phyloP scores from a whole-genome alignment of 2,329 filamentous ascomycete species.

The Cladophialophora chaetospira region DNA sequence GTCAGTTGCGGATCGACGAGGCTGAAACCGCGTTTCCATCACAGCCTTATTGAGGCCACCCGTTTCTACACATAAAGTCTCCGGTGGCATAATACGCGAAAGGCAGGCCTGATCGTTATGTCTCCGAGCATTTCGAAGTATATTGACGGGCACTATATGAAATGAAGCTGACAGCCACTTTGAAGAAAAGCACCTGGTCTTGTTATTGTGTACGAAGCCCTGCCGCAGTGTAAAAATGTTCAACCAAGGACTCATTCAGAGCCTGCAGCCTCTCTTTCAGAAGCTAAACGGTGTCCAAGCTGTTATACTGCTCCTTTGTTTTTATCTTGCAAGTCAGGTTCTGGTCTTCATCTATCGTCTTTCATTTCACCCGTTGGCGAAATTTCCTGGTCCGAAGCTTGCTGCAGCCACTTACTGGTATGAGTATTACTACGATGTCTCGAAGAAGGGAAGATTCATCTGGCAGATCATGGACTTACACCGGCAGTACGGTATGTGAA shows the following conservation, averaged over 20 bases:
- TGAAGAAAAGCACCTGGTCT: not conserved
- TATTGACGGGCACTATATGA: not conserved
- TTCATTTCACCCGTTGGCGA: conserved; percentile 27
- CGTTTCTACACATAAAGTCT: not conserved
- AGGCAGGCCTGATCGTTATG: not conserved
- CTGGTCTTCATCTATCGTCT: conserved; percentile 28
- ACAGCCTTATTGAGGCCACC: not conserved
- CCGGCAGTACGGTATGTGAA: conserved; percentile 38
- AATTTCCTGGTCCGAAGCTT: conserved; percentile 37
- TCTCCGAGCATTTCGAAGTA: not conserved
- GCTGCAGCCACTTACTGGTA: conserved; percentile 37
- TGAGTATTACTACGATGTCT: conserved; percentile 41
- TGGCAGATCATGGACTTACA: conserved; percentile 42
- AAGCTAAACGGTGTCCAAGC: not conserved
- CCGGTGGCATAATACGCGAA: not conserved
- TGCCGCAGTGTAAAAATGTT: not conserved
- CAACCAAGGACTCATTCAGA: not conserved
- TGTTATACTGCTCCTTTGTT: not conserved
- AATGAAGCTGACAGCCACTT: not conserved
- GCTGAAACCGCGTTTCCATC: too few relatives aligned
- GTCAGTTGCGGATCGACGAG: too few relatives aligned
- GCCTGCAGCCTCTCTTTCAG: not conserved
- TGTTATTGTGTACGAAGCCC: not conserved
- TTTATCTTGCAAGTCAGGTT: not conserved
- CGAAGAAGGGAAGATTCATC: conserved; percentile 38